Base-by-base conservation (phyloP, 208 protist species). In the Blastocrithidia nonstop region DNA sequence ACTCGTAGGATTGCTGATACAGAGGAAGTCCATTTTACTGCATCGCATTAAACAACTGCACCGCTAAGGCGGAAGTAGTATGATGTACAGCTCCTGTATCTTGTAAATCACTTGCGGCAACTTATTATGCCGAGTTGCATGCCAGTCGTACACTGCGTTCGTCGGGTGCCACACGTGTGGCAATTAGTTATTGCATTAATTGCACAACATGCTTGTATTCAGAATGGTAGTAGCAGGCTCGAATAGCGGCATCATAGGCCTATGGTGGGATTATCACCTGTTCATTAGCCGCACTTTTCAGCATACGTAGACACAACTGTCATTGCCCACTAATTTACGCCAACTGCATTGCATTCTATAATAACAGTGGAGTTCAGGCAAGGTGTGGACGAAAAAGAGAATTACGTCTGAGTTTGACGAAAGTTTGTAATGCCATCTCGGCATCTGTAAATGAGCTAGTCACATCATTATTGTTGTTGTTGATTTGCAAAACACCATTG, bases 1-100 rank as follows among this genome's bases (percentile, higher is more conserved):
- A 55, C 55, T 86, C 71, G 55, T 79, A 86, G 49, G 61, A 68
- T 55, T 80, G 76, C 41, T 80, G 76, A 36, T 75, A 68, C 50
- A 86, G 48, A 6, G 66, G 45, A 1, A 86, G 37, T 5, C 76
- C 76, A 19, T 81, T 86, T 13, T 57, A 62, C 51, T 66, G 37
- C 53, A 78, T 57, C 0, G 71, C 66, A 11, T 74, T 19, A 45
- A 81, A 75, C 24, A 86, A 62, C 23, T 50, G 48, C 15, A 86
- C 26, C 8, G 70, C 62, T 33, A 80, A 56, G 24, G 57, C 36
- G 71, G 71, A 86, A 4, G 45, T 21, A 27, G 36, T 21, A 47
- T 1, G 37, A 29, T 11, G 26, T 48, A 11, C 9, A 15, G 16
- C 9, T 9, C 43, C 8, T n/a, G n/a, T n/a, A n/a, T 53, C 28